These are phyloP conservation scores for Linnemannia exigua DNA, from an alignment of 192 early-diverging fungal species.

Conservation along the genomic window DNA sequence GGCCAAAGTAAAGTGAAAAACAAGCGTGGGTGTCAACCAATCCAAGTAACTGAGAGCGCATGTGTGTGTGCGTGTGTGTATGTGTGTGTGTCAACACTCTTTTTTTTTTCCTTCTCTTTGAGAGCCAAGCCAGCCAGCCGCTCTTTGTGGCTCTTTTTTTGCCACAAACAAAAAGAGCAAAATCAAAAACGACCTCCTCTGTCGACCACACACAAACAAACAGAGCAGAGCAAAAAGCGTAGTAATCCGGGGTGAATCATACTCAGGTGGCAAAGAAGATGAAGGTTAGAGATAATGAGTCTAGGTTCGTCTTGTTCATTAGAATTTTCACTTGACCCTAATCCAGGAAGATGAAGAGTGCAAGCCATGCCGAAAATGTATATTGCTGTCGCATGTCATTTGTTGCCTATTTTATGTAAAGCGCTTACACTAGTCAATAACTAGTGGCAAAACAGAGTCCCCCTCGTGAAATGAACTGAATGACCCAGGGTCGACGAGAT, in stretches of 20 bases:
- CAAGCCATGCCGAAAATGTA: neutral
- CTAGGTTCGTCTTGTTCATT: slow-evolving; percentile 1
- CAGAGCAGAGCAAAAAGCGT: neutral
- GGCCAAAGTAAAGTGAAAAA: neutral
- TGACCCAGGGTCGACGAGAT: neutral
- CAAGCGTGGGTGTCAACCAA: neutral
- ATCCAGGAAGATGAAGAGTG: neutral
- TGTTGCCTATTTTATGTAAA: neutral
- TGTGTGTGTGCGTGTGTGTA: neutral
- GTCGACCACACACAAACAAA: neutral
- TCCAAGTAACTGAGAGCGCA: neutral
- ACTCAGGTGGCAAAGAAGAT: neutral
- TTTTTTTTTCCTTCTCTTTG: neutral
- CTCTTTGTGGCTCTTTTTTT: neutral
- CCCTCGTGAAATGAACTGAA: neutral
- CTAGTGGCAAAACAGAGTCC: neutral
- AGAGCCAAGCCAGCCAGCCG: neutral
- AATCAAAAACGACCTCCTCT: neutral
- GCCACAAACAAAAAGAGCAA: slow-evolving; percentile 5
- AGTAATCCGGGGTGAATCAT: neutral
- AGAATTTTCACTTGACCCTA: neutral
- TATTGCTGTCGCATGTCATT: slow-evolving; percentile 2
- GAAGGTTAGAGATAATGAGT: neutral
- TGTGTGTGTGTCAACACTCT: neutral
- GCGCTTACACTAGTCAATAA: neutral